These are phyloP conservation scores for Aspergillus sp. DNA, from an alignment of 2,329 filamentous ascomycete species.

Conservation along the genomic window DNA sequence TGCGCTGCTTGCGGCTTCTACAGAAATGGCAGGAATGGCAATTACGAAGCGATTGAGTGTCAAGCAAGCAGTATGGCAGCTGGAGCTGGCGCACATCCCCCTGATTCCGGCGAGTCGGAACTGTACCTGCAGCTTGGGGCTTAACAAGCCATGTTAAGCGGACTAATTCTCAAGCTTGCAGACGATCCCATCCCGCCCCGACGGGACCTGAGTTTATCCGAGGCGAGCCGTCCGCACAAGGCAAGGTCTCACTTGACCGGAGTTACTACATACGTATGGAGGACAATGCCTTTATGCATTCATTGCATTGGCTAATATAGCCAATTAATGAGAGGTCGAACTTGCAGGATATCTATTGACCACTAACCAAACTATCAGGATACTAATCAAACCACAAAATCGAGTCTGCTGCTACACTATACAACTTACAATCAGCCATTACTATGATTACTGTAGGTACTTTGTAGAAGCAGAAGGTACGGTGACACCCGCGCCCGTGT, in stretches of 20 bases:
- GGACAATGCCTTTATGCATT: neutral
- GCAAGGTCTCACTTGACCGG: conserved; percentile 1
- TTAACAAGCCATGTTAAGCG: conserved; percentile 1
- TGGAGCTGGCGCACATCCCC: conserved; percentile 2
- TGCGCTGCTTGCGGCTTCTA: neutral
- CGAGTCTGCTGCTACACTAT: neutral
- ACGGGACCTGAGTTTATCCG: conserved; percentile 1
- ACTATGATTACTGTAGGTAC: neutral
- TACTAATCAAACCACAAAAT: neutral
- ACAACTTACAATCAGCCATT: neutral
- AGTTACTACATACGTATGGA: too few relatives aligned
- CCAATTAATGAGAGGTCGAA: neutral
- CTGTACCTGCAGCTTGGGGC: conserved; percentile 5
- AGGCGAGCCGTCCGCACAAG: neutral
- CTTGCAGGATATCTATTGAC: neutral
- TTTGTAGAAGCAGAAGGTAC: neutral
- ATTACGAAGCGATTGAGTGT: neutral
- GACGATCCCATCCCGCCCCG: neutral
- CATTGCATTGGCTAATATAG: neutral
- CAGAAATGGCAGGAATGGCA: neutral
- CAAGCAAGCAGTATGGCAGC: neutral
- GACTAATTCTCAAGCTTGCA: neutral
- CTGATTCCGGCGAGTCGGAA: conserved; percentile 8
- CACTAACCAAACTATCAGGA: neutral
- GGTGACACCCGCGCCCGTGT: neutral